phyloP scores from a whole-genome alignment of 306 rosid genomes.

The Sesbania bispinosa region DNA sequence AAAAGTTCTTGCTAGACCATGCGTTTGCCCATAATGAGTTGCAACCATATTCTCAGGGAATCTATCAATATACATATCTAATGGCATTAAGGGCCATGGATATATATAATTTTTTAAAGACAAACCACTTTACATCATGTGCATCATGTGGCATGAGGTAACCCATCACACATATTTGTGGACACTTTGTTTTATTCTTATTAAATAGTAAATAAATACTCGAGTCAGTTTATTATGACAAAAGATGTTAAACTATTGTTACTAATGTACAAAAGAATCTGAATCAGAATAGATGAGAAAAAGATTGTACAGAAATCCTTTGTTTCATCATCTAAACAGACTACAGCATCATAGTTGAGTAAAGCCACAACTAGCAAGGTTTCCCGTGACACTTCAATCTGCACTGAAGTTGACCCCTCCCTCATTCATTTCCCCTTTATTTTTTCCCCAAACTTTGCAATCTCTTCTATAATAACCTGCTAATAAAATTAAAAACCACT shows the following conservation, averaged over 20 bases:
- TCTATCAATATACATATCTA: background rate
- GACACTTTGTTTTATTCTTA: too few relatives aligned
- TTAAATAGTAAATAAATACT: too few relatives aligned
- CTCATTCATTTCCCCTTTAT: background rate
- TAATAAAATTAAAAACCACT: background rate
- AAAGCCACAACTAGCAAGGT: constrained; percentile 38
- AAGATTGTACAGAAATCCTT: constrained; percentile 32
- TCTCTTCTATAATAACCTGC: background rate
- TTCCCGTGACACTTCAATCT: constrained; percentile 66
- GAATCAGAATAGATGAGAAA: background rate
- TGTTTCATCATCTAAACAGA: constrained; percentile 37
- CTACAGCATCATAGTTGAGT: constrained; percentile 16
- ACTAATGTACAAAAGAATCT: constrained; percentile 33
- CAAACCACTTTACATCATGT: constrained; percentile 27
- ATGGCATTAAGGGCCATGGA: background rate
- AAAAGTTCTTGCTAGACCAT: background rate
- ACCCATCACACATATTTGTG: too few relatives aligned
- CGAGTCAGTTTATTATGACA: constrained; percentile 11
- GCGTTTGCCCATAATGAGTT: background rate
- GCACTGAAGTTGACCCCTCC: constrained; percentile 25
- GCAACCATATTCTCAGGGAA: background rate
- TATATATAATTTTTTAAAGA: background rate
- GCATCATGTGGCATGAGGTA: constrained; percentile 31
- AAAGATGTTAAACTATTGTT: constrained; percentile 8
- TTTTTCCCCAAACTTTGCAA: background rate